Evolutionary conservation across 768 basidiomycete genomes (phyloP), one percentile per base, ranked within the genome.

Genomic region (Sporobolomyces phaffii): DNA sequence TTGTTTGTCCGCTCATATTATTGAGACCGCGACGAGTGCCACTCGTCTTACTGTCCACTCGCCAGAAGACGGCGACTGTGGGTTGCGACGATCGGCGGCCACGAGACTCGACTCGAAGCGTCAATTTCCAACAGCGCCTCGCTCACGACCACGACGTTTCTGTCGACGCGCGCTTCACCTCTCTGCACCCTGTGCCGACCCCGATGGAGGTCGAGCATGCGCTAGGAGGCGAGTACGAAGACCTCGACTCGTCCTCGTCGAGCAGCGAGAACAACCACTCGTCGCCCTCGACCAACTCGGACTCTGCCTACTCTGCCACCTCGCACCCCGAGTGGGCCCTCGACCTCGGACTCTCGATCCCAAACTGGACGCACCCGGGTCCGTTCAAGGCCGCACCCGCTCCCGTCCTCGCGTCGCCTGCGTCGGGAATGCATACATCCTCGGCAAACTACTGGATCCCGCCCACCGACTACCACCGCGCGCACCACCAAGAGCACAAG

Each of bases 201-300:
- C 28, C 29, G 26, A 64, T 64, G 62, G 62, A 64, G 38, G 48
- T 29, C 54, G 45, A 57, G 15, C 38, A n/a, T 5, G n/a, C 29
- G 22, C 64, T 50, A 3, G 54, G 34, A 54, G 48, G 49, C 43
- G 54, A 40, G 14, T 57, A 45, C 50, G 38, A 20, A 9, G 47
- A 67, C 33, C 50, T 62, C 17, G 66, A 68, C 41, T 62, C 60
- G 59, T 67, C 65, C 22, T 49, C 52, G 5, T 62, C 60, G 26
- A 50, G 47, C 18, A 56, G 64, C 49, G 51, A 45, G n/a, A 6
- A 10, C 22, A 26, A 38, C 14, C 60, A 58, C 61, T 59, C 66
- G 26, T 57, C 65, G 9, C 54, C 56, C 49, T 67, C 65, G 40
- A 29, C 61, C 54, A 26, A 53, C 36, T 57, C 65, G 4, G 60